Evolutionary conservation across 2,329 filamentous ascomycete species (phyloP), one percentile per base, ranked within the genome.

Genomic region (Penicillium brevicompactum): DNA sequence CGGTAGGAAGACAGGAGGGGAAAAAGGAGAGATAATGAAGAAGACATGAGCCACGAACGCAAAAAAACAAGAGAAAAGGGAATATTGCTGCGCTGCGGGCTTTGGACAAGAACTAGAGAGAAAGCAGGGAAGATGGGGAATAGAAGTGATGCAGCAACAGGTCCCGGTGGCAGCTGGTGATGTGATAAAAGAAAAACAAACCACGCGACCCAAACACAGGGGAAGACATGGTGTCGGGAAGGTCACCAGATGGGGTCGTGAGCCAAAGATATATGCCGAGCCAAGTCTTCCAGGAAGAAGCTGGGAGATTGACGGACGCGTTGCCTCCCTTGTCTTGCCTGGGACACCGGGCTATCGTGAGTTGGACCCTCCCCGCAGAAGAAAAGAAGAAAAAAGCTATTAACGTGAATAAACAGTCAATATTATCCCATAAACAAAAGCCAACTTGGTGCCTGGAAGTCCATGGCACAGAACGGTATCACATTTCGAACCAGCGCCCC

Each of bases 361-460:
- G 54, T 57, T 59, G 51, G 50, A 52, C 60, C 57, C 60, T 59
- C 58, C 59, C 50, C 55, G 43, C 51, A 57, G 53, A 59, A 42
- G 52, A 56, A 46, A 53, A 52, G 45, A 53, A 62, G 57, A 62
- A 64, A 69, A 67, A 72, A 71, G 67, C 67, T 71, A 73, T 74
- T 71, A 73, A 72, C 68, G 69, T 72, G 69, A 72, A 71, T 70
- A 69, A 72, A 68, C 66, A 66, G 69, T 72, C 69, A 70, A 71
- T 72, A 71, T 72, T 71, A 72, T 62, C 69, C 69, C 70, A 70
- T 69, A 67, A 66, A 69, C 64, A 69, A 59, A 66, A 68, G 65
- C 66, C 64, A 67, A 66, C 62, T 68, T 67, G 56, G 69, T 66
- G 65, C 68, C 65, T 64, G 60, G 60, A 66, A 63, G 64, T 68